Evolutionary conservation across 2,329 filamentous ascomycete species (phyloP), one percentile per base, ranked within the genome.

Genomic region (Hypoxylon sp.): DNA sequence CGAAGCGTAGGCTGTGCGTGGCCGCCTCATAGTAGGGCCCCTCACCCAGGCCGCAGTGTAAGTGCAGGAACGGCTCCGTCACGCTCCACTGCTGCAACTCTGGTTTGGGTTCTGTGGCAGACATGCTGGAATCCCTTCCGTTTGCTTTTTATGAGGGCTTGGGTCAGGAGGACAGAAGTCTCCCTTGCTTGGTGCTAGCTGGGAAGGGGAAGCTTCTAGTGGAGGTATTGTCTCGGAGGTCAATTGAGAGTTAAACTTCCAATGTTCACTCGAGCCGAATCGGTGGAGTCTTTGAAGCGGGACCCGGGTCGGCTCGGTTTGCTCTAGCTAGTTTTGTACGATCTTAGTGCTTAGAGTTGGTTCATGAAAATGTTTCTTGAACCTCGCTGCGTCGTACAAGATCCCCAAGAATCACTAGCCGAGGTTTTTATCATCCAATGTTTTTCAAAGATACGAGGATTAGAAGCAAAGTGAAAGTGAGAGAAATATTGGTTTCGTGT

Each of bases 1-100:
- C 88, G 78, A 93, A 94, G 70, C 92, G 91, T 64, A 95, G 82
- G 50, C 83, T 85, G 78, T 92, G 86, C 55, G 86, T 88, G 21
- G 81, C 81, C 64, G 85, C 82, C 78, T 94, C 91, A 81, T 89
- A 93, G 81, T 89, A 93, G 1, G 92, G 92, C 0, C 87, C 92
- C 79, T 95, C 92, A 70, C 90, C 91, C 30, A 94, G 85, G 13
- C 81, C 83, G 80, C 91, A 93, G 71, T 87, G 85, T 60, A 87
- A 80, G 72, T 89, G 82, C 68, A 94, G 83, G 80, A 86, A 89
- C 5, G 86, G 85, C 78, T 84, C 76, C 48, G 76, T 81, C 68
- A 85, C 82, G 60, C 80, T 80, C 87, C 86, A 89, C 66, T 81
- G 78, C 70, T 87, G 82, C 28, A 84, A 71, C 19, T 55, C 49